Evolutionary conservation across 225 moss, liverwort and hornwort genomes (phyloP).

Genomic region (Marchantia polymorpha): DNA sequence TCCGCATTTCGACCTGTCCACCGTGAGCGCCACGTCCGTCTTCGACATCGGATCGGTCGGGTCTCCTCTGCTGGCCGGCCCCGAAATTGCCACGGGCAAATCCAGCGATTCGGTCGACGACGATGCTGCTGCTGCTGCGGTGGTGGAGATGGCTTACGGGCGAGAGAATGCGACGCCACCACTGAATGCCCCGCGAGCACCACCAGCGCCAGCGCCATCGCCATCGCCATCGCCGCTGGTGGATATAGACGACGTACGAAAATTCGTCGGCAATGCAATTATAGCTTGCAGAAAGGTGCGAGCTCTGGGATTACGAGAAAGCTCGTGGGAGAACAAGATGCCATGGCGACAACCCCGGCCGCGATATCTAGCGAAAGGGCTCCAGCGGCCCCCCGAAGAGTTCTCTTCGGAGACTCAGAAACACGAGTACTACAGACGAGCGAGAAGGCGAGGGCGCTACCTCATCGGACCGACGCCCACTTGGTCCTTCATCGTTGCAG

Average conservation of each 20-base stretch:
- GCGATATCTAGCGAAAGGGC: slow-evolving; percentile 44
- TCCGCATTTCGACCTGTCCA: slow-evolving; percentile 31
- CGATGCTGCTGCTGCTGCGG: slow-evolving; percentile 22
- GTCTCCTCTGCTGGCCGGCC: slow-evolving; percentile 45
- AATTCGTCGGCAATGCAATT: slow-evolving; percentile 37
- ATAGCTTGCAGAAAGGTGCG: slow-evolving; percentile 37
- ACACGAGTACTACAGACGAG: slow-evolving; percentile 49
- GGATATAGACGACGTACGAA: slow-evolving; percentile 59
- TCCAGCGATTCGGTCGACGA: background rate
- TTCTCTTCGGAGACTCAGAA: slow-evolving; percentile 65
- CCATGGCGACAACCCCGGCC: slow-evolving; percentile 84
- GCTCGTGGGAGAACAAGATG: slow-evolving; percentile 86
- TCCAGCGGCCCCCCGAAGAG: slow-evolving; percentile 53
- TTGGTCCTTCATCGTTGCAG: slow-evolving; percentile 75
- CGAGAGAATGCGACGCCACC: background rate
- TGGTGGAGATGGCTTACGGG: slow-evolving; percentile 21
- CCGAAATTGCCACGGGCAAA: slow-evolving; percentile 9
- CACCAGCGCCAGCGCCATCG: too few relatives aligned
- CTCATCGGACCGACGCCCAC: slow-evolving; percentile 62
- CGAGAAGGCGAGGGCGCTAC: slow-evolving; percentile 52
- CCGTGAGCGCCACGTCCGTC: slow-evolving; percentile 44
- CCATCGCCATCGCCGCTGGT: background rate
- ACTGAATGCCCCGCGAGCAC: background rate
- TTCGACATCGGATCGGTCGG: slow-evolving; percentile 68
- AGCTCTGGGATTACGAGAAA: slow-evolving; percentile 57